Evolutionary conservation across 768 basidiomycete genomes (phyloP), one percentile per base, ranked within the genome.

Genomic region (Rhodotorula babjevae): DNA sequence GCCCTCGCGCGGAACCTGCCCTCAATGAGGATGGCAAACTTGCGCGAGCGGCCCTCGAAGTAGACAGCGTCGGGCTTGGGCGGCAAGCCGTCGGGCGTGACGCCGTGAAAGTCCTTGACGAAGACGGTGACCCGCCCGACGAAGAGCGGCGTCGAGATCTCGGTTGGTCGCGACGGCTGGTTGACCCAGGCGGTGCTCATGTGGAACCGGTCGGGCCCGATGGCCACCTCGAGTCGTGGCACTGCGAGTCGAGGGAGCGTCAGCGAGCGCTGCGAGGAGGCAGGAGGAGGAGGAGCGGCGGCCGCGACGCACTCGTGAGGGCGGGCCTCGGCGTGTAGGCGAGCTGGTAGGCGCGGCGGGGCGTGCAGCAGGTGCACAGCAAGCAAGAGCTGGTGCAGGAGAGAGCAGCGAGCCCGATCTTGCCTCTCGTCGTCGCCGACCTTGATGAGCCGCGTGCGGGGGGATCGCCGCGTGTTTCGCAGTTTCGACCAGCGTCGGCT

Each of bases 11-110:
- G 77, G 75, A 77, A 79, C 4, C 67, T 56, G 2, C 78, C 78
- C 52, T 79, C 77, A 49, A 79, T 76, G 36, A 77, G 64, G 59
- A 79, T 79, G 23, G 70, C 68, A 31, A 79, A 79, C 52, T 72
- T 68, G 23, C 78, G 27, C 1, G 57, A 61, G 1, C 78, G 49
- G 0, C 71, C 71, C 14, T 70, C 71, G 60, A 79, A 79, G 75
- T 75, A 79, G 2, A 27, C 18, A 19, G 65, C 57, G 31, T 77
- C 63, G 5, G 55, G 23, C 25, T 58, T 75, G 21, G 77, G 70
- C 29, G 75, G 68, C 15, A 65, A 60, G 18, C 73, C 73, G 33
- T 77, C 75, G 1, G 78, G 66, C 2, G 78, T 77, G 36, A 77
- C 73, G 56, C 78, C 78, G 14, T 33, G 50, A 49, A 77, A 78